A percentile compares a stretch with the other conserved stretches of the same genome.
Conservation (phyloP, 2,329 filamentous ascomycete genomes). For the Aspergillus fumigatus region DNA sequence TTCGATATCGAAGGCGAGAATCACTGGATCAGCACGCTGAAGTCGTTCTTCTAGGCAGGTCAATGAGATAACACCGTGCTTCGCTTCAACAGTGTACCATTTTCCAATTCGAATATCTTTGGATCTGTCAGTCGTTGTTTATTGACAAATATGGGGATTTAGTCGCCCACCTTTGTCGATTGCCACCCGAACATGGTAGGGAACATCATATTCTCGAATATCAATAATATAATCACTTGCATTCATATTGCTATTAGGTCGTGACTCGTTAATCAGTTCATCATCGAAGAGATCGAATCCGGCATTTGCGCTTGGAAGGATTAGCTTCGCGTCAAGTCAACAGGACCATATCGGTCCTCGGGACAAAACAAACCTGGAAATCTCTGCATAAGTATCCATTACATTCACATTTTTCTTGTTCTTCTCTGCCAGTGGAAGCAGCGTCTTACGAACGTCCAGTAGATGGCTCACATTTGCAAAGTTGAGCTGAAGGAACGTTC, state of each 20-base stretch:
- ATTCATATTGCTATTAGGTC: conserved; percentile 73
- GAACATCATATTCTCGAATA: conserved; percentile 98
- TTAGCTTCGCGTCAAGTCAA: conserved; percentile 15
- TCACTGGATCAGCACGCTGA: conserved; percentile 88
- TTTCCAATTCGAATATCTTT: conserved; percentile 89
- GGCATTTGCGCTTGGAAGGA: conserved; percentile 59
- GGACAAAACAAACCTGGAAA: conserved; percentile 62
- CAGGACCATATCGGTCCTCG: neutral
- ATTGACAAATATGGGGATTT: neutral
- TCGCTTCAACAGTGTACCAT: conserved; percentile 95
- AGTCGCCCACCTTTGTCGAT: conserved; percentile 72
- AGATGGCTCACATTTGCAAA: conserved; percentile 87
- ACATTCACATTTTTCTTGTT: conserved; percentile 95
- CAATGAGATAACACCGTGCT: conserved; percentile 82
- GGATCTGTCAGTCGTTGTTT: neutral
- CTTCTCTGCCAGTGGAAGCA: conserved; percentile 89
- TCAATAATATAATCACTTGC: conserved; percentile 97
- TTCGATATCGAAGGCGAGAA: conserved; percentile 99
- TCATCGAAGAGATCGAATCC: conserved; percentile 95
- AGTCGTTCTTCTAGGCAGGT: conserved; percentile 81
- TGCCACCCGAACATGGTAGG: conserved; percentile 97
- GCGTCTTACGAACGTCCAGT: conserved; percentile 73
- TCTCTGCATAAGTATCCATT: conserved; percentile 97
- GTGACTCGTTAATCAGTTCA: conserved; percentile 76
- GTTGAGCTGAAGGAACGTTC: conserved; percentile 79